Percentiles rank a stretch among this genome's conserved stretches.
Evolutionary conservation across 768 basidiomycete species (phyloP).

Genomic region (Suillus decipiens): DNA sequence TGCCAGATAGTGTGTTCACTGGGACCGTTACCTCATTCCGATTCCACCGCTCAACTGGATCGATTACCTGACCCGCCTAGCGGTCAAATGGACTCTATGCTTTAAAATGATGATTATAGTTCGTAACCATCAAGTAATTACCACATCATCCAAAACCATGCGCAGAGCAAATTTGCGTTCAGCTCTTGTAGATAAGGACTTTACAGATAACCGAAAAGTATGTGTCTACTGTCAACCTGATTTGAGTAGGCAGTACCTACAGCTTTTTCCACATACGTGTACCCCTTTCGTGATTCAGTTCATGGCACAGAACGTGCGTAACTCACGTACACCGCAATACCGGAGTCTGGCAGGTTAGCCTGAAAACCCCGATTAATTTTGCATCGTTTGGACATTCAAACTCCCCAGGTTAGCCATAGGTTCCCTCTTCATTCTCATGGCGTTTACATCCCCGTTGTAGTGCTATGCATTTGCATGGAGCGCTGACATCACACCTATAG

Average conservation of each 20-base stretch:
- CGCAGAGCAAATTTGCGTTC: background rate
- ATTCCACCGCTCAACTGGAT: background rate
- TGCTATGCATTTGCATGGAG: background rate
- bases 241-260: background rate
- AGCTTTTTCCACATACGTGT: background rate
- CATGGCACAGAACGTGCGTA: background rate
- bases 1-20: background rate
- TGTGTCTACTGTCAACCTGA: background rate
- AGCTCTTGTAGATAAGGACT: background rate
- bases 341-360: background rate
- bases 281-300: background rate
- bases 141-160: background rate
- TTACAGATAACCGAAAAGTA: too few species aligned
- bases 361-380: background rate
- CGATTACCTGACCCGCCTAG: background rate
- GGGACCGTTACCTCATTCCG: background rate
- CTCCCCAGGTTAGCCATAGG: too few species aligned
- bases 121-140: background rate
- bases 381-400: background rate
- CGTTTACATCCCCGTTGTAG: background rate
- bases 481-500: background rate
- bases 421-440: background rate
- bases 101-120: background rate
- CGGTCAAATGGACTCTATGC: background rate
- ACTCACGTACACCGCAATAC: background rate